Evolutionary conservation across 2,329 filamentous ascomycete species (phyloP).

Genomic region (Cryphonectria naterciae): DNA sequence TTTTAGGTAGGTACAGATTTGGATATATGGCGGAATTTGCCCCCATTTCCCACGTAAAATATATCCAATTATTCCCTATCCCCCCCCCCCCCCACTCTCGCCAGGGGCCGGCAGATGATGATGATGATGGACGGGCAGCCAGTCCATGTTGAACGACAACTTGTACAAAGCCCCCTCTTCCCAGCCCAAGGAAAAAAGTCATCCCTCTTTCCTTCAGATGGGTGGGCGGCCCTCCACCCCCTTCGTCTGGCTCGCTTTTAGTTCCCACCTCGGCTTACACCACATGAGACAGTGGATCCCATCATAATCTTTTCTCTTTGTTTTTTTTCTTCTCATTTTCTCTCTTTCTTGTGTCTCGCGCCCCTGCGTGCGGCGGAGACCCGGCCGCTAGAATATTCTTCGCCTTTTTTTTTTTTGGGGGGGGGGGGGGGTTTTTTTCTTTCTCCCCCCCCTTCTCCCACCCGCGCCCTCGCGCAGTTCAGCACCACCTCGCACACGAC

Average conservation of each 20-base stretch:
- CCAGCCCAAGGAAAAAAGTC: too few relatives aligned
- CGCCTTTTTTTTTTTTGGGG: neutral
- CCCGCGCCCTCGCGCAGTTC: too few relatives aligned
- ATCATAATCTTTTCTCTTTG: neutral
- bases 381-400: slow-evolving; percentile 2
- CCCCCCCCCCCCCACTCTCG: neutral
- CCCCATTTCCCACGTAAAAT: neutral
- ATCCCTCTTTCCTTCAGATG: too few relatives aligned
- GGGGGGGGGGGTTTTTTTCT: neutral
- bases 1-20: neutral
- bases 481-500: too few relatives aligned
- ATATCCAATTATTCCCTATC: neutral
- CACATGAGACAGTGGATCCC: neutral
- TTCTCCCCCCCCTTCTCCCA: too few relatives aligned
- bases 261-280: neutral
- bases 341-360: neutral
- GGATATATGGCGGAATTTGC: neutral
- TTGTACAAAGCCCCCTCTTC: neutral
- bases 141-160: neutral
- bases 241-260: too few relatives aligned
- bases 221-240: too few relatives aligned
- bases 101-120: neutral
- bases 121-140: neutral
- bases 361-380: slow-evolving; percentile 4
- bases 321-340: too few relatives aligned